Base-by-base conservation (phyloP, 2,329 filamentous ascomycete genomes). In the Trichoderma aggressivum region DNA sequence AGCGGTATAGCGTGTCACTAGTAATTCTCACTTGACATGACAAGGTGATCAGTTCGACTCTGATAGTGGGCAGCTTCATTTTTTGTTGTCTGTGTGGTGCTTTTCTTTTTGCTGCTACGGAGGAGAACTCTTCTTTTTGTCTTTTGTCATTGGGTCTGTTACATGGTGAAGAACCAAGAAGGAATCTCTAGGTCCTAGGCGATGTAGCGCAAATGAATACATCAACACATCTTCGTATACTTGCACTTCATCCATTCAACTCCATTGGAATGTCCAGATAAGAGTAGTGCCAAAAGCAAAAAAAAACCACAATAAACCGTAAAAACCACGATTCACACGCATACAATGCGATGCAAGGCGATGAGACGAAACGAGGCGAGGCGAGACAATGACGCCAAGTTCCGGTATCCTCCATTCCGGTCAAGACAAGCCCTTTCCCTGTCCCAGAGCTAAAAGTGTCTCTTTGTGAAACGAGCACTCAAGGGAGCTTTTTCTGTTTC, bases 31-130 rank as follows among this genome's bases (percentile, higher is more conserved):
- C 59, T 59, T 58, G 68, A 70, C 60, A 64, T 64, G 68, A 65
- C 68, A 70, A 70, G 61, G 60, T 70, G 68, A 70, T 64, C 68
- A 70, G 60, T 70, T 70, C 61, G 68, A 65, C 68, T 64, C 68
- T 65, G 61, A 65, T 70, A 70, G 68, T 70, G 60, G 68, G 61
- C 68, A 65, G 47, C 56, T 56, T 30, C 32, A 43, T 58, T 56
- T 70, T 70, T 70, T 62, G 24, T 5, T 0, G 28, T 32, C 7
- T 10, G 5, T 16, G 18, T 59, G 5, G 3, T 2, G 10, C 21
- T 36, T 21, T 36, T 12, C 16, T 21, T 62, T 34, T 30, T 55
- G n/a, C 11, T 53, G 47, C n/a, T 21, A 14, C 7, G n/a, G n/a
- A n/a, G n/a, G n/a, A n/a, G n/a, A 4, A 11, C 18, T 50, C 10